phyloP scores from a whole-genome alignment of 257 asterid genomes.

The Penstemon barbatus region DNA sequence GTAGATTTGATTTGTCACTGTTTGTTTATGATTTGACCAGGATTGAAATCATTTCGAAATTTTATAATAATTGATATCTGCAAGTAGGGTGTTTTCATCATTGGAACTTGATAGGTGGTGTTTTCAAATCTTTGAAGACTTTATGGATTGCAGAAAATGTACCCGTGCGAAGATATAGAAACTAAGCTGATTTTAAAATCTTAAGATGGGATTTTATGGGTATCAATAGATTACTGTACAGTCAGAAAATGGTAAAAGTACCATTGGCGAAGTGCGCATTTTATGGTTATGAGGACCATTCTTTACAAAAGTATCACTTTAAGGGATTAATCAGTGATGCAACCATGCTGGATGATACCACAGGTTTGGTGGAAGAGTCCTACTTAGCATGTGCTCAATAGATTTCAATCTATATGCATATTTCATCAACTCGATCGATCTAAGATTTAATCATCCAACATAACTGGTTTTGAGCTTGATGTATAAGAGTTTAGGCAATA shows the following conservation, averaged over 20 bases:
- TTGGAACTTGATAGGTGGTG: too few relatives aligned
- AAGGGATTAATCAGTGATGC: neutral
- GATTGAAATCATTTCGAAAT: conserved; percentile 1
- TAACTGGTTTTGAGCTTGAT: conserved; percentile 5
- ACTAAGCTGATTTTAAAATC: conserved; percentile 1
- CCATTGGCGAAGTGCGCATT: neutral
- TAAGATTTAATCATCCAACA: neutral
- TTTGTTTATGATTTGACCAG: neutral
- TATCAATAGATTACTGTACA: neutral
- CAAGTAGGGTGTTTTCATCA: too few relatives aligned
- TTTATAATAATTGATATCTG: neutral
- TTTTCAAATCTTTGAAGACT: too few relatives aligned
- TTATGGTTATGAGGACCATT: neutral
- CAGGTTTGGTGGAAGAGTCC: too few relatives aligned
- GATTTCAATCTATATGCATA: neutral
- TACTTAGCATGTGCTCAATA: too few relatives aligned
- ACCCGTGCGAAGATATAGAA: neutral
- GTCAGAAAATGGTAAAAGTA: neutral
- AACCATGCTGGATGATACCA: neutral
- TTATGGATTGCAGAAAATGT: neutral
- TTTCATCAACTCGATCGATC: neutral
- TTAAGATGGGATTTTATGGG: neutral
- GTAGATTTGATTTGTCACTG: neutral
- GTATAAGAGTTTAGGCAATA: conserved; percentile 3
- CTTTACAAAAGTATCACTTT: too few relatives aligned